These are phyloP conservation scores for Talaromyces sp. DNA, from an alignment of 2,329 filamentous ascomycete genomes.

Conservation along the genomic window DNA sequence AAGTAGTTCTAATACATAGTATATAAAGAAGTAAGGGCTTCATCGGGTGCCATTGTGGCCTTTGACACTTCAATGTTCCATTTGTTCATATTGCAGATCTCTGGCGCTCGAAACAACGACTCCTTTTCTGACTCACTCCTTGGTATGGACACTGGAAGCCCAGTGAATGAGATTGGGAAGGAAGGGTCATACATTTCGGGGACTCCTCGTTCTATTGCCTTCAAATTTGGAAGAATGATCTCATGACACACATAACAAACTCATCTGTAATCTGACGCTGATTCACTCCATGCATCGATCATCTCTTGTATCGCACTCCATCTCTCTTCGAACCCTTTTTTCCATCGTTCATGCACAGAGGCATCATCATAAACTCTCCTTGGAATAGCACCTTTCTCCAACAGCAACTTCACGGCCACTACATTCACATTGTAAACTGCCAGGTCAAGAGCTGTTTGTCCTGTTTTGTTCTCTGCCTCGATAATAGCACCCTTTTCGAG, in stretches of 20 bases:
- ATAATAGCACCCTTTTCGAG: neutral
- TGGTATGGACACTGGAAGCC: too few species aligned
- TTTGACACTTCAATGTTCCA: too few species aligned
- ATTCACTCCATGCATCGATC: neutral
- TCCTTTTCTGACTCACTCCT: neutral
- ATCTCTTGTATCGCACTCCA: neutral
- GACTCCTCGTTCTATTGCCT: neutral
- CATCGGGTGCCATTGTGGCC: too few species aligned
- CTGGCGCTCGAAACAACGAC: neutral
- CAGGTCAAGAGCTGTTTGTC: neutral
- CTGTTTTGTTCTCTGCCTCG: neutral
- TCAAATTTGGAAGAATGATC: neutral
- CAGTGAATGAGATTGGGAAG: neutral
- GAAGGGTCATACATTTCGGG: neutral
- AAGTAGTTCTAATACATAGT: neutral
- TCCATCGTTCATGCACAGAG: neutral
- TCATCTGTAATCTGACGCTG: neutral
- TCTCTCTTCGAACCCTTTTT: neutral
- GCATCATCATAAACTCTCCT: neutral
- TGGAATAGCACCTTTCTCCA: neutral
- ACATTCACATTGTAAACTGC: neutral
- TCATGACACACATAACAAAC: neutral
- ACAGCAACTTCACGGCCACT: neutral
- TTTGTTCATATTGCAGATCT: neutral
- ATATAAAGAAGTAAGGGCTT: neutral